A percentile compares a stretch with the other conserved stretches of the same genome.
phyloP scores from a whole-genome alignment of 202 grass and related monocot genomes.

The Hordeum pubiflorum region DNA sequence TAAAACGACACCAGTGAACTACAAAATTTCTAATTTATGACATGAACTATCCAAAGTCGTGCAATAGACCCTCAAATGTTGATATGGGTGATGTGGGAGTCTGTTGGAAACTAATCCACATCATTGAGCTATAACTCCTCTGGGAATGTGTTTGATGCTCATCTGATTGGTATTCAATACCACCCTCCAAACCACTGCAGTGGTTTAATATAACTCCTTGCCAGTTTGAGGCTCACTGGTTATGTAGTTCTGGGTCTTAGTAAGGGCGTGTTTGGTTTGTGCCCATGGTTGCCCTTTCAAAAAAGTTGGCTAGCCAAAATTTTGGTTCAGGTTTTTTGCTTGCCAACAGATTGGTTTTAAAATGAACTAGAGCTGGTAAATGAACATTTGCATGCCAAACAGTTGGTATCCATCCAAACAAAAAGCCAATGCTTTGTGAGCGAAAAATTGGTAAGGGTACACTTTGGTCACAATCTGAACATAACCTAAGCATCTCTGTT shows the following conservation, averaged over 20 bases:
- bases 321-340: neutral
- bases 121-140: neutral
- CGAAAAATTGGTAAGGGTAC: neutral
- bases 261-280: neutral
- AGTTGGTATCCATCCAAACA: neutral
- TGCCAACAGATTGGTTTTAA: too few relatives aligned
- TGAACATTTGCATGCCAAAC: neutral
- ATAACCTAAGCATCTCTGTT: neutral
- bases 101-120: neutral
- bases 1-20: neutral
- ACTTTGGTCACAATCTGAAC: neutral
- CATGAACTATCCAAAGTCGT: neutral
- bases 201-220: neutral
- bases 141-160: too few relatives aligned
- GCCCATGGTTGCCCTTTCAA: too few relatives aligned
- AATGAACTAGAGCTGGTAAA: too few relatives aligned
- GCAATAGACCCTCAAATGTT: neutral
- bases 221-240: neutral
- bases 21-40: neutral
- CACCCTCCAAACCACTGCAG: neutral
- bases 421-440: neutral
- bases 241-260: neutral
- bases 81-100: neutral
- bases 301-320: neutral
- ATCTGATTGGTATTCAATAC: neutral